Conservation (phyloP, 2,329 filamentous ascomycete genomes). For the Fusarium sterilihyphosum region DNA sequence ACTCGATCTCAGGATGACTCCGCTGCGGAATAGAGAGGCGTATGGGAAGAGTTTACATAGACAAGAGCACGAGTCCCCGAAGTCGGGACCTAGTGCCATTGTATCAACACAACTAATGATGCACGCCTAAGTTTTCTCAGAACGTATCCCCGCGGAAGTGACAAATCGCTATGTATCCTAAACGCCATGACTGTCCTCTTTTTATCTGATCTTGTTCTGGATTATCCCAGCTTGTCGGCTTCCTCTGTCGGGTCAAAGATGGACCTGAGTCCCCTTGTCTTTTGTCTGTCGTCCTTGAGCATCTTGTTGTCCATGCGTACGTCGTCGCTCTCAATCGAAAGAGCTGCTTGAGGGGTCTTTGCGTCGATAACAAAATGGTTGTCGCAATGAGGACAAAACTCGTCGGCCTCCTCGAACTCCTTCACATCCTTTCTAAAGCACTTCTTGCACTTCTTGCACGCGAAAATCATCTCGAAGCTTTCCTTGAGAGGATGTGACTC, state of each 20-base stretch:
- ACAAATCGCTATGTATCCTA: constrained; percentile 40
- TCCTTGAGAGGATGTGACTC: constrained; percentile 81
- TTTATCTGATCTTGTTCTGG: constrained; percentile 33
- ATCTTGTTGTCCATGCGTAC: constrained; percentile 86
- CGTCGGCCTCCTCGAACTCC: constrained; percentile 96
- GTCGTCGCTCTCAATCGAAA: constrained; percentile 93
- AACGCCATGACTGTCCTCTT: constrained; percentile 44
- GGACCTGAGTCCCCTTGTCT: constrained; percentile 62
- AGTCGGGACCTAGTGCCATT: constrained; percentile 46
- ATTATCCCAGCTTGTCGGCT: constrained; percentile 78
- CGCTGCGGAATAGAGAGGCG: constrained; percentile 48
- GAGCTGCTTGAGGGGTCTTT: constrained; percentile 79
- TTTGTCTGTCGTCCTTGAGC: constrained; percentile 88
- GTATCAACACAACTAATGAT: constrained; percentile 52
- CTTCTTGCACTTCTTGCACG: constrained; percentile 99
- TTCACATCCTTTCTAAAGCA: constrained; percentile 93
- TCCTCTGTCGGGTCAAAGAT: constrained; percentile 82
- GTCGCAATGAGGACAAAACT: constrained; percentile 99
- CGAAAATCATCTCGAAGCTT: constrained; percentile 88
- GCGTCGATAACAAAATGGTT: constrained; percentile 98
- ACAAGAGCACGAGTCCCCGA: constrained; percentile 40
- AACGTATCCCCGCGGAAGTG: constrained; percentile 27
- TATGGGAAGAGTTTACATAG: constrained; percentile 36
- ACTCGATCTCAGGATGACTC: constrained; percentile 66
- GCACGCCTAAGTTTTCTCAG: constrained; percentile 34